Base-by-base conservation (phyloP, 164 flowering plant species). In the Dillenia turbinata region DNA sequence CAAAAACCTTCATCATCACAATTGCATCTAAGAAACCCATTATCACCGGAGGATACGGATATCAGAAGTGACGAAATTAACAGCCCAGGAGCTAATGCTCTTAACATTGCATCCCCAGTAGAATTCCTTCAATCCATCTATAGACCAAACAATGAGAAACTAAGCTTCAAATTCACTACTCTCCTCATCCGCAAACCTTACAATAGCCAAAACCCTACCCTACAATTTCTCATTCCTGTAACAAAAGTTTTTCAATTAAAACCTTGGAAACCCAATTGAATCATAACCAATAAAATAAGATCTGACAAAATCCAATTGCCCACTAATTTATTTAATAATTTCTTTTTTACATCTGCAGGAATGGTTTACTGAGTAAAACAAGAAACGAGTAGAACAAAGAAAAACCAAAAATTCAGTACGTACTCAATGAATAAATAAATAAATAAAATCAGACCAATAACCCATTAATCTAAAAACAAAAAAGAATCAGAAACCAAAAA, bases 1-100 rank as follows among this genome's bases (percentile, higher is more conserved):
- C 90, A 90, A 15, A 80, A 69, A 33, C 91, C 89, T 33, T 87
- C 97, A 6, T 86, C 93, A 0, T 92, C 96, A 33, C 98, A 94
- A 74, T 86, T 82, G 64, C 96, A 94, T 8, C 82, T 69, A 1
- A 83, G 57, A 53, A 70, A 82, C 47, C 75, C 82, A 66, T 62
- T 67, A 6, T 77, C 84, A 2, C 69, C 70, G 0, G 80, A 78
- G 0, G 82, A 64, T 48, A 81, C 71, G 12, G 83, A 70, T 10
- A 77, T 16, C 9, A 85, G 62, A 33, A 85, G 68, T 10, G 59
- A 70, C 22, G 72, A 69, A 57, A 86, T 56, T 66, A 87, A 70
- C 47, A 87, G 64, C 69, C 66, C 74, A 63, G 59, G 17, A 67
- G 76, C 80, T 65, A 87, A 71, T 71, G 73, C 54, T 67, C 69